Conservation (phyloP, 805 yeast genomes). For the Yarrowia sp. region DNA sequence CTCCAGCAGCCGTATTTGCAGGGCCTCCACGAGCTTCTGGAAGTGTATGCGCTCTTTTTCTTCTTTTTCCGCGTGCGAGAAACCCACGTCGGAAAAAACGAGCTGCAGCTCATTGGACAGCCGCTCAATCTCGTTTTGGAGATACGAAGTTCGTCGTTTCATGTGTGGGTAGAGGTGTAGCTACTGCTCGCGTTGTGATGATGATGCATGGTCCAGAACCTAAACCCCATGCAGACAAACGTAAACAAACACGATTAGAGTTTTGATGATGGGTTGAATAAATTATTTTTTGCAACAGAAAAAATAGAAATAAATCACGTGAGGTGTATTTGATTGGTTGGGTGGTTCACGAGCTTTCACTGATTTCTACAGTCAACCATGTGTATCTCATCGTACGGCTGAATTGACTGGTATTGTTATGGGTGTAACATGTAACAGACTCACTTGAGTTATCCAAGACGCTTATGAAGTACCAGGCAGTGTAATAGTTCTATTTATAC, state of each 20-base stretch:
- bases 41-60: conserved; percentile 12
- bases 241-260: conserved; percentile 10
- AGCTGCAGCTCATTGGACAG: conserved; percentile 23
- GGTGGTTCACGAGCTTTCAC: too few relatives aligned
- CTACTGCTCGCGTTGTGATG: not conserved
- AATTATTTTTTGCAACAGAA: too few relatives aligned
- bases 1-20: not conserved
- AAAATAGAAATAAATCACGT: too few relatives aligned
- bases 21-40: conserved; percentile 9
- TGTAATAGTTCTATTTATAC: too few relatives aligned
- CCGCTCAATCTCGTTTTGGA: conserved; percentile 17
- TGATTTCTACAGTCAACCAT: too few relatives aligned
- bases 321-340: too few relatives aligned
- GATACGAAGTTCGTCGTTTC: conserved; percentile 22
- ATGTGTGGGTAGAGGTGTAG: not conserved
- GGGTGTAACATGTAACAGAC: too few relatives aligned
- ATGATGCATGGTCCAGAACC: not conserved
- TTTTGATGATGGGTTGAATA: too few relatives aligned
- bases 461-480: too few relatives aligned
- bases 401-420: too few relatives aligned
- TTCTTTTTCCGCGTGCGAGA: conserved; percentile 8
- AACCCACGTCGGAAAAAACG: conserved; percentile 1
- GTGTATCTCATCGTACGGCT: too few relatives aligned
- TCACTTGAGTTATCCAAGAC: too few relatives aligned
- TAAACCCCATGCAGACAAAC: conserved; percentile 1